phyloP scores from a whole-genome alignment of 2,329 filamentous ascomycete genomes.

The Talaromyces sp. region DNA sequence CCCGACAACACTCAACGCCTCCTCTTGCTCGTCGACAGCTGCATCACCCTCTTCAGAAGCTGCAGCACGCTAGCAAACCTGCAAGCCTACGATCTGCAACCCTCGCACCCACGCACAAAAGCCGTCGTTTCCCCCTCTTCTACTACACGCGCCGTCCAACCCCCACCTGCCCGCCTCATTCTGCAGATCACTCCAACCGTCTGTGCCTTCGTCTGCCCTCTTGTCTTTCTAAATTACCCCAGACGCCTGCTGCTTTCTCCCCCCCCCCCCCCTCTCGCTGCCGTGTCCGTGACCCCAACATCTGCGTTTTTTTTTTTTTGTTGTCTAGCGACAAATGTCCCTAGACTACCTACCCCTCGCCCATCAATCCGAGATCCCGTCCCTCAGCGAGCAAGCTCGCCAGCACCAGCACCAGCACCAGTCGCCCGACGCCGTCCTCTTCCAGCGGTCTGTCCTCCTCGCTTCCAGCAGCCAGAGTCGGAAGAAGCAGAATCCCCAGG shows the following conservation, averaged over 20 bases:
- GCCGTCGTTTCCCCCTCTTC: neutral
- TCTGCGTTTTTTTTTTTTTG: neutral
- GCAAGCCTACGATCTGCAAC: neutral
- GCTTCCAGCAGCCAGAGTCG: neutral
- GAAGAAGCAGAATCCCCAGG: neutral
- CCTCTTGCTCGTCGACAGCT: neutral
- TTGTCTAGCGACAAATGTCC: neutral
- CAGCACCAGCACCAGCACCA: slow-evolving; percentile 33
- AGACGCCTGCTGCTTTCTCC: slow-evolving; percentile 1
- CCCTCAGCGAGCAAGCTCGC: slow-evolving; percentile 58
- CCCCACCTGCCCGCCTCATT: slow-evolving; percentile 5
- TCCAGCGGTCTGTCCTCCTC: too few relatives aligned
- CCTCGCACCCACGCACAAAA: neutral
- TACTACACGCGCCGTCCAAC: neutral
- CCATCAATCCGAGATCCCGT: slow-evolving; percentile 45
- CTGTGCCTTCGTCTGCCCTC: slow-evolving; percentile 9
- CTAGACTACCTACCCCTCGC: slow-evolving; percentile 17
- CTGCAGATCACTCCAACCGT: slow-evolving; percentile 12
- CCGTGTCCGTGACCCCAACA: neutral
- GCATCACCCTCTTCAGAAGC: neutral
- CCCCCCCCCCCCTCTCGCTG: neutral
- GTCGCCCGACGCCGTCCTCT: slow-evolving; percentile 28
- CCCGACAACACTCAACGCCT: neutral
- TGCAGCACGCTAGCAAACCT: neutral
- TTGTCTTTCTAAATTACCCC: neutral